These are phyloP conservation scores for Agroathelia rolfsii DNA, from an alignment of 1,284 basidiomycete genomes.

Conservation along the genomic window DNA sequence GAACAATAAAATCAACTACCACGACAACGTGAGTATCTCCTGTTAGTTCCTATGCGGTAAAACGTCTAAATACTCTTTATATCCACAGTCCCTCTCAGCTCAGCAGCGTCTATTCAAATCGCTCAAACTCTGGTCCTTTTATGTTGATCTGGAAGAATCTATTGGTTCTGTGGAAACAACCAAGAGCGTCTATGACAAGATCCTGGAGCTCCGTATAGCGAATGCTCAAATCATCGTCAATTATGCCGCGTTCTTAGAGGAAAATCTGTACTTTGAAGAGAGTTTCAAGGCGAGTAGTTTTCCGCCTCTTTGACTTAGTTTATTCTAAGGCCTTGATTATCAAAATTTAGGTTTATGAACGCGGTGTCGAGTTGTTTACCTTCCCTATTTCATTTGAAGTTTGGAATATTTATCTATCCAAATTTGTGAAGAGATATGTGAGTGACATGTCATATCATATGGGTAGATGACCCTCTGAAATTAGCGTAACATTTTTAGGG, in stretches of 20 bases:
- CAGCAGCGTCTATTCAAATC: conserved; percentile 95
- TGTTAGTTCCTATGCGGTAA: conserved; percentile 1
- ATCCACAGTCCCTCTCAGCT: conserved; percentile 62
- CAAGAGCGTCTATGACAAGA: conserved; percentile 94
- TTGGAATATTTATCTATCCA: conserved; percentile 98
- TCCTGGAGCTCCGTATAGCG: conserved; percentile 95
- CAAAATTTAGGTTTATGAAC: conserved; percentile 73
- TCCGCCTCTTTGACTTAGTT: neutral
- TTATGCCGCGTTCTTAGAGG: conserved; percentile 94
- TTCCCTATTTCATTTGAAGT: conserved; percentile 98
- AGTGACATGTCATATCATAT: conserved; percentile 20
- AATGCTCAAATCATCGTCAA: conserved; percentile 98
- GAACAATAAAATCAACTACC: conserved; percentile 86
- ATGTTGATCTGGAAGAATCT: conserved; percentile 94
- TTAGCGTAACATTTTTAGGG: conserved; percentile 38
- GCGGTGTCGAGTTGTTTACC: conserved; percentile 94
- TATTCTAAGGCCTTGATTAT: conserved; percentile 7
- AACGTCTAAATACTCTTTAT: conserved; percentile 10
- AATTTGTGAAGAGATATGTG: conserved; percentile 95
- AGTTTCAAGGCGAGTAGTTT: conserved; percentile 74
- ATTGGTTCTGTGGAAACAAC: conserved; percentile 89
- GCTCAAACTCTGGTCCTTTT: conserved; percentile 97
- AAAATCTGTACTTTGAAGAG: conserved; percentile 97
- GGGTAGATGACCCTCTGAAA: conserved; percentile 3
- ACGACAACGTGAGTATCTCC: conserved; percentile 73